Evolutionary conservation across 1,284 basidiomycete genomes (phyloP), one percentile per base, ranked within the genome.

Genomic region (Puccinia coronata): DNA sequence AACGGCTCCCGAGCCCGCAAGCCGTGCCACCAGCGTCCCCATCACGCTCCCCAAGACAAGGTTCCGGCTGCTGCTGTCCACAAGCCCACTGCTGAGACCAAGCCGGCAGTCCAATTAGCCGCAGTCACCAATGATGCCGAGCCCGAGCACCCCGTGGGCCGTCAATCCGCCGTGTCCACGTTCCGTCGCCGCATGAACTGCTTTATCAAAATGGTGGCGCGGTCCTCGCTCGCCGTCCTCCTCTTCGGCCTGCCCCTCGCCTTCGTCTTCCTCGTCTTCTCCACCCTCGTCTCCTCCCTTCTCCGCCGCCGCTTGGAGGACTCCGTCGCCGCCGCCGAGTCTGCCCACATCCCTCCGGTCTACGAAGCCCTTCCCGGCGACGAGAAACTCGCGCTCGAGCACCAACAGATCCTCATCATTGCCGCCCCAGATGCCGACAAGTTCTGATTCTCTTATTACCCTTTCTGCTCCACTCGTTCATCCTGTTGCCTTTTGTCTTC

Each of bases 211-310:
- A 55, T 55, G 49, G 47, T 57, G 16, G 36, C 53, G 20, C 49
- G 71, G 14, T 73, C 71, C 20, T 73, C 71, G 23, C 25, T 73
- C 9, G 36, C 51, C 71, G 51, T 73, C 51, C 34, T 73, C 23
- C 20, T 73, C 2, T 36, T 73, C 36, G 71, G 71, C 31, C 51
- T 73, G 1, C 71, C 71, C 9, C 36, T 73, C 20, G 51, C 53
- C 31, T 34, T 73, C n/a, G 71, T 73, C 71, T 31, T 57, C 34
- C 25, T 73, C 1, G 23, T 73, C 71, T 41, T 73, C 51, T 31
- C 51, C 23, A 14, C 51, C 36, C 36, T 73, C 51, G 28, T 73
- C 28, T 57, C 71, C 31, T 18, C 51, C 34, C 31, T 73, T n/a
- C 25, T 73, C 53, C 47, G 71, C 36, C 71, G 71, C 12, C 51